phyloP scores from a whole-genome alignment of 148 eudicot genomes.

The Gaultheria prostrata region DNA sequence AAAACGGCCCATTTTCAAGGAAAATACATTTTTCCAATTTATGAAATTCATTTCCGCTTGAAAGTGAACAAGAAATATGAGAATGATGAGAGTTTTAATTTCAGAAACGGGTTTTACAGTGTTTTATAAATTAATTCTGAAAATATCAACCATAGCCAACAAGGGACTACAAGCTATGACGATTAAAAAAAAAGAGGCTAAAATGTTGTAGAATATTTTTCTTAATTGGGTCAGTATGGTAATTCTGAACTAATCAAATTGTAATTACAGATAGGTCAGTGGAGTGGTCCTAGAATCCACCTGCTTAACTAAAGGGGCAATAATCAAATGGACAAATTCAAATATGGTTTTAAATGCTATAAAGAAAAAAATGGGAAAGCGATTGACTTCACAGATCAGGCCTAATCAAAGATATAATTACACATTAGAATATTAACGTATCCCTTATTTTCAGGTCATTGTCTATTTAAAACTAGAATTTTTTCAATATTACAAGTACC shows the following conservation, averaged over 20 bases:
- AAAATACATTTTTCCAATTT: neutral
- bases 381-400: slow-evolving; percentile 10
- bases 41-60: neutral
- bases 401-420: neutral
- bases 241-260: neutral
- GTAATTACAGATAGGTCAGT: slow-evolving; percentile 1
- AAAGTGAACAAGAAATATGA: neutral
- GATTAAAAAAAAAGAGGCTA: neutral
- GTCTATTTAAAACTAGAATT: neutral
- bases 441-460: neutral
- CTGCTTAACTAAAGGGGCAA: slow-evolving; percentile 1
- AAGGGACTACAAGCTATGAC: neutral
- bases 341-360: slow-evolving; percentile 2
- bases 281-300: slow-evolving; percentile 12
- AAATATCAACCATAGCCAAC: neutral
- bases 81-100: neutral
- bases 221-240: neutral
- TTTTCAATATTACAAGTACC: neutral
- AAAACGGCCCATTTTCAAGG: neutral
- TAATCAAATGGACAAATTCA: slow-evolving; percentile 13
- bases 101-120: neutral
- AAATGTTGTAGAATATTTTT: neutral
- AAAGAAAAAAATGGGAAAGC: neutral
- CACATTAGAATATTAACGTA: neutral
- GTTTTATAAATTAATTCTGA: neutral